phyloP scores from a whole-genome alignment of 2,329 filamentous ascomycete genomes.

The Diplodia seriata region DNA sequence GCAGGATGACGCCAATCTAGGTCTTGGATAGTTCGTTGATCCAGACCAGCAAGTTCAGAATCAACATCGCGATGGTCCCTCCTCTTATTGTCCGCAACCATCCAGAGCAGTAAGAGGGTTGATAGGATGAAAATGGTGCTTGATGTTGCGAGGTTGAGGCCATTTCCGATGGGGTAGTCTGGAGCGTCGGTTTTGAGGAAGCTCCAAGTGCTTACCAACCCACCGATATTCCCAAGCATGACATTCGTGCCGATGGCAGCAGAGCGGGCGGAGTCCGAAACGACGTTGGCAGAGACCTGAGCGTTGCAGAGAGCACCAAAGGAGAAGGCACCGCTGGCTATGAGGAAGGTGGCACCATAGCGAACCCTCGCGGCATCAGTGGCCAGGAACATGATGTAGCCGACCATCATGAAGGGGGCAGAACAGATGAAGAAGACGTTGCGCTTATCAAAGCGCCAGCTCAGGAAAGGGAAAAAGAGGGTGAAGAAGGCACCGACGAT shows the following conservation, averaged over 20 bases:
- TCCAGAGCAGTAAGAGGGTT: slow-evolving; percentile 63
- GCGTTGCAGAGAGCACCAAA: slow-evolving; percentile 71
- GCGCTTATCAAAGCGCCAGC: slow-evolving; percentile 66
- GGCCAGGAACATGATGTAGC: slow-evolving; percentile 74
- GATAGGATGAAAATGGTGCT: slow-evolving; percentile 62
- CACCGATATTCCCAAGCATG: slow-evolving; percentile 77
- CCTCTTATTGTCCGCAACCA: slow-evolving; percentile 67
- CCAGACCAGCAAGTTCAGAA: slow-evolving; percentile 62
- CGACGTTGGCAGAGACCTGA: slow-evolving; percentile 72
- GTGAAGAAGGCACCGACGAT: slow-evolving; percentile 72
- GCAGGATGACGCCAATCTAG: slow-evolving; percentile 71
- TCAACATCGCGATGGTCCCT: slow-evolving; percentile 63
- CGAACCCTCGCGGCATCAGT: slow-evolving; percentile 58
- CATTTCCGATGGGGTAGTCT: slow-evolving; percentile 74
- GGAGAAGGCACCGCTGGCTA: slow-evolving; percentile 68
- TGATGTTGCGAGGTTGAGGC: slow-evolving; percentile 70
- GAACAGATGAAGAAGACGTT: slow-evolving; percentile 66
- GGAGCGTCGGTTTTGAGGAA: slow-evolving; percentile 70
- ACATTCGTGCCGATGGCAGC: slow-evolving; percentile 71
- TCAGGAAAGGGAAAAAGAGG: slow-evolving; percentile 65
- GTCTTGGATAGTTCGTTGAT: slow-evolving; percentile 62
- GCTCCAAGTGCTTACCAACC: slow-evolving; percentile 69
- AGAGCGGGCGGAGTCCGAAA: slow-evolving; percentile 72
- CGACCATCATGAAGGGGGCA: slow-evolving; percentile 70
- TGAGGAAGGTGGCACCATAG: slow-evolving; percentile 75